Base-by-base conservation (phyloP, 352 stramenopile genomes). In the Pythium oligandrum region DNA sequence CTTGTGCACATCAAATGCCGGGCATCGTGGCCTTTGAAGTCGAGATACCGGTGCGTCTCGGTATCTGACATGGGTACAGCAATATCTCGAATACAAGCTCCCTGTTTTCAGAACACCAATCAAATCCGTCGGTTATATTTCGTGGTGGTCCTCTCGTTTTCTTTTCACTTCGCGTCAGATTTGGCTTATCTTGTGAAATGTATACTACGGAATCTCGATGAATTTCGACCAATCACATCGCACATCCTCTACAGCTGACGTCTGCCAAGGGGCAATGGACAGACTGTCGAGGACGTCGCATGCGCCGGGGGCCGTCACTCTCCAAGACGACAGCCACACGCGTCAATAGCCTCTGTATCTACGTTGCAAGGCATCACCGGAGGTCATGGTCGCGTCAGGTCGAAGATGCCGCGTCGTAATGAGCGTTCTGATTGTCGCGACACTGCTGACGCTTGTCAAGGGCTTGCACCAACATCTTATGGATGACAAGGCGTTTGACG, bases 401-500 rank as follows among this genome's bases (percentile, higher is more conserved):
- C 38, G 12, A 42, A 8, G 38, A 42, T 42, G 38, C 38, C 38
- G 38, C 38, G 17, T 26, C 12, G 38, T 12, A 8, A 42, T 42
- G 38, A 12, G 38, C 38, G 38, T 42, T 42, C 38, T 31, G 9
- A 8, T 32, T 55, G 53, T 26, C 53, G 46, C 40, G 40, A 10
- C 60, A 3, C 37, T 49, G 44, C 40, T 68, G 30, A 42, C 59
- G 53, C 48, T 57, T n/a, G 51, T 46, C 3, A 44, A 36, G n/a
- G 10, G 10, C 37, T 44, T 61, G 36, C 59, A 66, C 48, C 65
- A 75, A 43, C 67, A 80, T 43, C 42, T 77, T 30, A 45, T 77
- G 51, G 60, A 69, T 45, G 71, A 75, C 34, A 57, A 64, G 30
- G 63, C 58, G 33, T 66, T 78, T 12, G 57, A 71, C 5, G 51